These are phyloP conservation scores for Mucor mucedo DNA, from an alignment of 371 early-diverging fungal genomes.

Conservation along the genomic window DNA sequence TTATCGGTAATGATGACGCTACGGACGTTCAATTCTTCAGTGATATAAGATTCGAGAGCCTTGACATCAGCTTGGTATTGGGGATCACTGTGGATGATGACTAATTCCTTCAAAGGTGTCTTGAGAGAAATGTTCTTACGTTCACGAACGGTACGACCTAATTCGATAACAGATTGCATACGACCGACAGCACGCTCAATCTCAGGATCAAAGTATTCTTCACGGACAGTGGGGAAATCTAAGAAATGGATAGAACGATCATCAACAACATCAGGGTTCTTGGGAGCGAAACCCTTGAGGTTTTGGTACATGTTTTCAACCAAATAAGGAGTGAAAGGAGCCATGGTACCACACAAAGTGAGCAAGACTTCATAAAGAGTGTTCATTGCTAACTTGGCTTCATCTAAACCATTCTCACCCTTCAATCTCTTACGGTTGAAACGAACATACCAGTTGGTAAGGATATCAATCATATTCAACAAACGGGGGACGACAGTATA, in stretches of 20 bases:
- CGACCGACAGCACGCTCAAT: slow-evolving; percentile 94
- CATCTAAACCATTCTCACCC: slow-evolving; percentile 90
- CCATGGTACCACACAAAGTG: slow-evolving; percentile 94
- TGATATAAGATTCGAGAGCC: slow-evolving; percentile 82
- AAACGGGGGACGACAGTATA: slow-evolving; percentile 96
- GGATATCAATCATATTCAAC: slow-evolving; percentile 90
- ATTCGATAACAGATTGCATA: slow-evolving; percentile 98
- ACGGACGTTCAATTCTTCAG: slow-evolving; percentile 95
- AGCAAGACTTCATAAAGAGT: slow-evolving; percentile 95
- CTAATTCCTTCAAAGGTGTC: slow-evolving; percentile 95
- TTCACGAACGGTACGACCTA: slow-evolving; percentile 96
- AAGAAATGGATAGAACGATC: slow-evolving; percentile 92
- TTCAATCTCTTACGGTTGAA: slow-evolving; percentile 99
- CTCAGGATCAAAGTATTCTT: slow-evolving; percentile 94
- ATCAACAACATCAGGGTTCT: slow-evolving; percentile 66
- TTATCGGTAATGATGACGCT: slow-evolving; percentile 86
- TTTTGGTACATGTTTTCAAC: slow-evolving; percentile 98
- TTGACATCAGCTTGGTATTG: slow-evolving; percentile 89
- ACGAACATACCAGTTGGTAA: slow-evolving; percentile 99
- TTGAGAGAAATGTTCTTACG: slow-evolving; percentile 94
- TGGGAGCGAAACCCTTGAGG: slow-evolving; percentile 77
- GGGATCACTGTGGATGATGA: slow-evolving; percentile 89
- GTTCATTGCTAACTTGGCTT: slow-evolving; percentile 84
- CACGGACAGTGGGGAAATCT: slow-evolving; percentile 89
- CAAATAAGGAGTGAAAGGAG: slow-evolving; percentile 99